A percentile compares a stretch with the other conserved stretches of the same genome.
Evolutionary conservation across 495 filamentous ascomycete genomes (phyloP).

Genomic region (Daldinia bambusicola): DNA sequence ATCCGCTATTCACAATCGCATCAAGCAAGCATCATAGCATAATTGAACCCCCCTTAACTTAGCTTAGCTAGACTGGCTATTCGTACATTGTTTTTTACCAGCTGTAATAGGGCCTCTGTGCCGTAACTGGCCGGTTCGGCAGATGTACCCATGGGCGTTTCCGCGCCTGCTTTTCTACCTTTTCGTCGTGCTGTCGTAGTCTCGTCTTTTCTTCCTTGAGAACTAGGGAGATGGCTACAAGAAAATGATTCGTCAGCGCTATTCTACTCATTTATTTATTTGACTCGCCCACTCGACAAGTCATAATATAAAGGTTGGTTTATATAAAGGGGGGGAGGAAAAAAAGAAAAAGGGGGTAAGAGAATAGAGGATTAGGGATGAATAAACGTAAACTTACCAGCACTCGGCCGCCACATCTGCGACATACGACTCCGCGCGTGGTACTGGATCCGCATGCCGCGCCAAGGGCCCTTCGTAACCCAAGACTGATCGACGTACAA

Average conservation of each 20-base stretch:
- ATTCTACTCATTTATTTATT: no score
- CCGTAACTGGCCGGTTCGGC: slow-evolving; percentile 78
- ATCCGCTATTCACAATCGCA: not conserved
- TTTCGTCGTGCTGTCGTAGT: slow-evolving; percentile 79
- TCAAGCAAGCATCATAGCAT: not conserved
- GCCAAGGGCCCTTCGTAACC: slow-evolving; percentile 77
- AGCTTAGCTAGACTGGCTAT: not conserved
- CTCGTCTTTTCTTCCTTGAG: slow-evolving; percentile 94
- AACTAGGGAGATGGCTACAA: slow-evolving; percentile 75
- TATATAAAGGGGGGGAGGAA: no score
- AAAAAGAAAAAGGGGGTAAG: not conserved
- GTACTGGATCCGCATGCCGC: slow-evolving; percentile 65
- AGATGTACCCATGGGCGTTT: slow-evolving; percentile 84
- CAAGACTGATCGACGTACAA: slow-evolving; percentile 93
- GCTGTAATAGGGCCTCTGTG: slow-evolving; percentile 86
- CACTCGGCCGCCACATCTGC: slow-evolving; percentile 70
- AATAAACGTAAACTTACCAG: slow-evolving; percentile 66
- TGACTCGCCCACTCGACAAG: no score
- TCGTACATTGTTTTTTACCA: slow-evolving; percentile 68
- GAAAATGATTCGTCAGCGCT: no score
- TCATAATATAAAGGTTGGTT: no score
- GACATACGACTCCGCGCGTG: slow-evolving; percentile 75
- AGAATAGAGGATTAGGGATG: not conserved
- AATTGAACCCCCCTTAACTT: not conserved
- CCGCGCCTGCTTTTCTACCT: slow-evolving; percentile 73